Conservation (phyloP, 257 asterid species). For the Verbena officinalis region DNA sequence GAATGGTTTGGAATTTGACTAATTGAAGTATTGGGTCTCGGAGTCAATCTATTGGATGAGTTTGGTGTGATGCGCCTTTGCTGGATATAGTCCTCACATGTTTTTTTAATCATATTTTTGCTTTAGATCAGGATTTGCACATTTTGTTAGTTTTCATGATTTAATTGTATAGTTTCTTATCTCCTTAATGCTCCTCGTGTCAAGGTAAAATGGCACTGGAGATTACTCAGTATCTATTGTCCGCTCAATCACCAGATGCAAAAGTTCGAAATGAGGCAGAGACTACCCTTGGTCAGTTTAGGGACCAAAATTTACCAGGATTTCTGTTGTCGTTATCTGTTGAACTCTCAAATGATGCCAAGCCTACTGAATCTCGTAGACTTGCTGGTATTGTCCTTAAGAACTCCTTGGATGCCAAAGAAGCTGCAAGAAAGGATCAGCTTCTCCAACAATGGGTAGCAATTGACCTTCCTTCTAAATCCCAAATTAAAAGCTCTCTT, state of each 20-base stretch:
- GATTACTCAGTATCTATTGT: conserved; percentile 75
- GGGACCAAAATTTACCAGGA: conserved; percentile 72
- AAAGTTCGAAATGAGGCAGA: conserved; percentile 78
- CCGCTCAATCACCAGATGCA: conserved; percentile 93
- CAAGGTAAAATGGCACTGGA: conserved; percentile 75
- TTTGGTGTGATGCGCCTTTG: conserved; percentile 7
- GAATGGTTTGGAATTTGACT: background rate
- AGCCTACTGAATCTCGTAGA: conserved; percentile 74
- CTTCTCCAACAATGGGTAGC: conserved; percentile 75
- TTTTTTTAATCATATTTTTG: background rate
- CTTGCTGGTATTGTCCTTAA: conserved; percentile 88
- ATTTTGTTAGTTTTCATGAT: background rate
- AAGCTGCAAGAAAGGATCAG: conserved; percentile 52
- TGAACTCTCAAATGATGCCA: conserved; percentile 71
- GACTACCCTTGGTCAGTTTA: conserved; percentile 57
- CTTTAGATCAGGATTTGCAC: background rate
- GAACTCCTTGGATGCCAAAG: conserved; percentile 87
- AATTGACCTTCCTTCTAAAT: conserved; percentile 55
- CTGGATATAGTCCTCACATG: background rate
- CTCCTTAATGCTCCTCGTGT: background rate
- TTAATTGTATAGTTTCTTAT: background rate
- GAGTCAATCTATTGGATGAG: background rate
- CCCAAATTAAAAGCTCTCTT: conserved; percentile 67
- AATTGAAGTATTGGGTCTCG: background rate
- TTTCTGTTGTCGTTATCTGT: conserved; percentile 69